Percentiles rank a stretch among this genome's conserved stretches.
Conservation (phyloP, 495 filamentous ascomycete genomes). For the Annulohypoxylon maeteangense region DNA sequence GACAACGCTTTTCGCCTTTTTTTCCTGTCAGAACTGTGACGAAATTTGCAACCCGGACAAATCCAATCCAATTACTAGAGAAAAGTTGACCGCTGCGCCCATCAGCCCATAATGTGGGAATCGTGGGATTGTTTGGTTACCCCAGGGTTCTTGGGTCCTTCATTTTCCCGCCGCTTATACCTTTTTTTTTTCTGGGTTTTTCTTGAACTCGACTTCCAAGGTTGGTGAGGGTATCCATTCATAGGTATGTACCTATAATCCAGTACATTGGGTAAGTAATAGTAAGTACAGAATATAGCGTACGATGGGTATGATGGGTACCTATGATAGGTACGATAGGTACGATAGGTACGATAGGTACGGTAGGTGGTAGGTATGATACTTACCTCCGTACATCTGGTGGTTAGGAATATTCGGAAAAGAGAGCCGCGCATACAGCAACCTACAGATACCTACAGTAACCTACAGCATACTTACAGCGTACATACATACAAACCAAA, state of each 20-base stretch:
- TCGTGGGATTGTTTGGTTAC: slow-evolving; percentile 20
- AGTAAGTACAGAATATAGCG: no score
- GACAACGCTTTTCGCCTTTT: slow-evolving; percentile 28
- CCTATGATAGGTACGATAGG: not conserved
- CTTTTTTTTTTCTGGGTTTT: not conserved
- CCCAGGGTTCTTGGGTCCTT: slow-evolving; percentile 24
- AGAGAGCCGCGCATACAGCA: not conserved
- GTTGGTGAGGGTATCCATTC: not conserved
- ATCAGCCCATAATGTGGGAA: slow-evolving; percentile 43
- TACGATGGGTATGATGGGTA: no score
- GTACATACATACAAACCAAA: not conserved
- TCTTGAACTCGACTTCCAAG: not conserved
- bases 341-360: not conserved
- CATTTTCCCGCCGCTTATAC: slow-evolving; percentile 34
- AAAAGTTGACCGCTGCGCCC: slow-evolving; percentile 37
- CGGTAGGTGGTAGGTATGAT: not conserved
- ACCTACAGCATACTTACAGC: not conserved
- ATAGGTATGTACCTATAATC: no score
- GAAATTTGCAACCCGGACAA: slow-evolving; percentile 38
- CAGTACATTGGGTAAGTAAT: no score
- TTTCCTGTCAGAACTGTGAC: slow-evolving; percentile 24
- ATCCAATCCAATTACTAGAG: slow-evolving; percentile 25
- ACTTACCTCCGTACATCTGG: not conserved
- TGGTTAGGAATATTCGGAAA: slow-evolving; percentile 5
- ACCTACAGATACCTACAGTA: not conserved